These are phyloP conservation scores for Blastobotrys apis DNA, from an alignment of 1,139 yeast genomes.

Conservation along the genomic window DNA sequence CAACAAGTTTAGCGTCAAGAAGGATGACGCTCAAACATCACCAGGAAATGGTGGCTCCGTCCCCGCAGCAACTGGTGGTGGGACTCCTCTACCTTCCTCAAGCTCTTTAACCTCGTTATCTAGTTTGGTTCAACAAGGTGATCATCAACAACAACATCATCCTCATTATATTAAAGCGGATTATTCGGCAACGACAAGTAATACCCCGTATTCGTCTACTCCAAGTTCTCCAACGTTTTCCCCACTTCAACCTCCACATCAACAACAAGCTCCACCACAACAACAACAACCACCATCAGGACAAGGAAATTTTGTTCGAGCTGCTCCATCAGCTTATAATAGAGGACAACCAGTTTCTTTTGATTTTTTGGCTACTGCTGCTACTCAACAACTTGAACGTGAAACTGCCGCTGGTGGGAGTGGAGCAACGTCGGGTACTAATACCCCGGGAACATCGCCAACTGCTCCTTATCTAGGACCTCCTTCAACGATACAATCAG, in stretches of 20 bases:
- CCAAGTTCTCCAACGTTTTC: constrained; percentile 23
- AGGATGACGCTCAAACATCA: constrained; percentile 10
- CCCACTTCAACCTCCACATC: constrained; percentile 11
- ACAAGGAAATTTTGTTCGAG: constrained; percentile 11
- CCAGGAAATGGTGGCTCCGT: no score
- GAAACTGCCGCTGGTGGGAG: constrained; percentile 26
- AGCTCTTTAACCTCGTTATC: constrained; percentile 13
- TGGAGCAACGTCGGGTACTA: neutral
- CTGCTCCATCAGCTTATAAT: constrained; percentile 17
- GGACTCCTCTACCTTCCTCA: constrained; percentile 12
- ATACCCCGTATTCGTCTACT: constrained; percentile 21
- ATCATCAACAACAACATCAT: constrained; percentile 9
- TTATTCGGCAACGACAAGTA: constrained; percentile 18
- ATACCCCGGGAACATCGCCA: constrained; percentile 16
- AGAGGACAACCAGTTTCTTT: constrained; percentile 36
- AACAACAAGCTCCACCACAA: constrained; percentile 11
- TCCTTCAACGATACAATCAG: constrained; percentile 39
- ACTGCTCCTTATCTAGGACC: constrained; percentile 11
- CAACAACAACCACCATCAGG: constrained; percentile 8
- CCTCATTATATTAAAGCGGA: constrained; percentile 15
- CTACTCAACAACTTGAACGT: constrained; percentile 67
- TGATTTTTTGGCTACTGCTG: constrained; percentile 78
- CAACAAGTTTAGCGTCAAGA: constrained; percentile 17
- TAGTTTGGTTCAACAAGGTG: constrained; percentile 9
- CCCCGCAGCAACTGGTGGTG: constrained; percentile 22